Evolutionary conservation across 805 yeast genomes (phyloP).

Genomic region (Priceomyces haplophilus): DNA sequence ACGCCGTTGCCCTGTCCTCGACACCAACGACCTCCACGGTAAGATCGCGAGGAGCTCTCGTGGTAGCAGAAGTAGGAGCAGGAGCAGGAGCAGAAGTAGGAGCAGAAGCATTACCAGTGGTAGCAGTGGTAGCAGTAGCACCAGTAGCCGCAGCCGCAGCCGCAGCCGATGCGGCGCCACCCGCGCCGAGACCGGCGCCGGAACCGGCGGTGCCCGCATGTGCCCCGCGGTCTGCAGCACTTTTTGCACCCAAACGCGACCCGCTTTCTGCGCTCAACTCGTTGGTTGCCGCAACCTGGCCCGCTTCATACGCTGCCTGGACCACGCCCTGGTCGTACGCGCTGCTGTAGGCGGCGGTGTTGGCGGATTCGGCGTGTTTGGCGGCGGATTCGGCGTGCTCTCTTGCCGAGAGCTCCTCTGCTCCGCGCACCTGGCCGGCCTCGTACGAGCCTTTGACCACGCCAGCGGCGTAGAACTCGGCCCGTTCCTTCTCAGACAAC

Average conservation of each 20-base stretch:
- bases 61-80: neutral
- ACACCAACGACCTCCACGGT: slow-evolving; percentile 36
- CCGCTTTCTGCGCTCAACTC: slow-evolving; percentile 2
- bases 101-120: slow-evolving; percentile 8
- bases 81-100: slow-evolving; percentile 2
- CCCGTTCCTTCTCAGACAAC: slow-evolving; percentile 2
- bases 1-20: slow-evolving; percentile 26
- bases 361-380: neutral
- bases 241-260: slow-evolving; percentile 6
- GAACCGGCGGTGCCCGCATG: too few relatives aligned
- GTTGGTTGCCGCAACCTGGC: slow-evolving; percentile 8
- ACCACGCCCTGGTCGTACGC: slow-evolving; percentile 16
- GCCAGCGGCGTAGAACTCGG: slow-evolving; percentile 15
- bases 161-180: slow-evolving; percentile 2
- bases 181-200: neutral
- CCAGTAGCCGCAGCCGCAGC: slow-evolving; percentile 10
- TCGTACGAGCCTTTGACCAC: slow-evolving; percentile 15
- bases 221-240: too few relatives aligned
- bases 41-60: neutral
- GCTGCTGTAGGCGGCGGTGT: neutral
- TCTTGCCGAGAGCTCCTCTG: slow-evolving; percentile 4
- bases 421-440: slow-evolving; percentile 13
- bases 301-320: slow-evolving; percentile 16
- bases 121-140: slow-evolving; percentile 6
- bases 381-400: neutral